phyloP scores from a whole-genome alignment of 345 rosid species.

The Lumnitzera littorea region DNA sequence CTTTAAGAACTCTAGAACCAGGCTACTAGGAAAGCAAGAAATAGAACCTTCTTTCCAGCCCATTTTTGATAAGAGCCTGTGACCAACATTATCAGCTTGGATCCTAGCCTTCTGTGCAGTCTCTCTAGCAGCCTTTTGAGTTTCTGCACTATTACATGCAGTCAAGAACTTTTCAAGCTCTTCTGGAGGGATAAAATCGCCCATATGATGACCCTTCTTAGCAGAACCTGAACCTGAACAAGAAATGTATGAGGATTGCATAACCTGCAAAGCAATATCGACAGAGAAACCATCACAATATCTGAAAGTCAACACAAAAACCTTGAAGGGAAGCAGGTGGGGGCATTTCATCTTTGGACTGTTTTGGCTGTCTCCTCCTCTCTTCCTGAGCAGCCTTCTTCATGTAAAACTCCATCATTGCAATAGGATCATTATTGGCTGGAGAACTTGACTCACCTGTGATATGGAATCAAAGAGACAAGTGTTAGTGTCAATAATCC shows the following conservation, averaged over 20 bases:
- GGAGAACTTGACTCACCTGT: conserved; percentile 31
- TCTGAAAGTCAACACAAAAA: conserved; percentile 6
- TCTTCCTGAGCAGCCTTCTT: conserved; percentile 98
- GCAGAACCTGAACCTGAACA: conserved; percentile 28
- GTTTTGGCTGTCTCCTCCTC: conserved; percentile 80
- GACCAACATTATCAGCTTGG: conserved; percentile 97
- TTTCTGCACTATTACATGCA: conserved; percentile 66
- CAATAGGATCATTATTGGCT: conserved; percentile 68
- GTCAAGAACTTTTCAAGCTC: conserved; percentile 95
- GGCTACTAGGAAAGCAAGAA: conserved; percentile 5
- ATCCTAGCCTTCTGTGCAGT: conserved; percentile 74
- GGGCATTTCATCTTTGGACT: conserved; percentile 98
- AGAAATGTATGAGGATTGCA: conserved; percentile 2
- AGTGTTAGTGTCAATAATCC: too few relatives aligned
- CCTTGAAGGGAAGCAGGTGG: conserved; percentile 96
- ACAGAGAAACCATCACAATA: conserved; percentile 4
- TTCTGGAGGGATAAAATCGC: conserved; percentile 86
- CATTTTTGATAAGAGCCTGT: conserved; percentile 89
- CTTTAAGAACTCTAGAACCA: too few relatives aligned
- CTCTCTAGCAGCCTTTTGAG: conserved; percentile 60
- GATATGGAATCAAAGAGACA: too few relatives aligned
- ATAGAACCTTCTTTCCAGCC: conserved; percentile 97
- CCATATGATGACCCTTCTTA: conserved; percentile 98
- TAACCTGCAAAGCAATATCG: neutral
- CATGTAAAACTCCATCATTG: conserved; percentile 98